phyloP scores from a whole-genome alignment of 2,329 filamentous ascomycete species.

The Trichoderma atrobrunneum region DNA sequence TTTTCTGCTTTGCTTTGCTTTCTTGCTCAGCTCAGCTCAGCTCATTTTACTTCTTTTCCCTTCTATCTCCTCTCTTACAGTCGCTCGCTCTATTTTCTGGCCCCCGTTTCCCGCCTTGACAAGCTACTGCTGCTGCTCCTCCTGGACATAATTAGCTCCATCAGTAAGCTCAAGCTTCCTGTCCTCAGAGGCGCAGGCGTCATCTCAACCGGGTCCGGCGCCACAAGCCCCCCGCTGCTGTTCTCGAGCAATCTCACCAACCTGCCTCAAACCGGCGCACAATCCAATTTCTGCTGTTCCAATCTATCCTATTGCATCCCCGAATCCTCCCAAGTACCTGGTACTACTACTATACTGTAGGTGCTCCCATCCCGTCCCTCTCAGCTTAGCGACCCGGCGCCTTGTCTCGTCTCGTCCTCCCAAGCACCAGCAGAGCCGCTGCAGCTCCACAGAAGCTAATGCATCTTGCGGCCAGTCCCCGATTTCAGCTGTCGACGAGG shows the following conservation, averaged over 20 bases:
- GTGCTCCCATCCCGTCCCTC: background rate
- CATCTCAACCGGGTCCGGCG: constrained; percentile 17
- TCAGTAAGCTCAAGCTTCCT: constrained; percentile 12
- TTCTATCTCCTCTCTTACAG: background rate
- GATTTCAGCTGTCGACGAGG: constrained; percentile 16
- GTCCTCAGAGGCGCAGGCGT: constrained; percentile 8
- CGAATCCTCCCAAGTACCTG: background rate
- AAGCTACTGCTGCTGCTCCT: background rate
- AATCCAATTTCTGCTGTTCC: background rate
- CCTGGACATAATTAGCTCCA: background rate
- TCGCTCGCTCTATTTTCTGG: background rate
- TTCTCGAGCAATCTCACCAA: constrained; percentile 9
- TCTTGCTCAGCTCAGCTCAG: background rate
- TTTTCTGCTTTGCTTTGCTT: background rate
- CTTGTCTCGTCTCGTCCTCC: background rate
- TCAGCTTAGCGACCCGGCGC: background rate
- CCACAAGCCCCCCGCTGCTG: background rate
- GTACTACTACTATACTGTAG: background rate
- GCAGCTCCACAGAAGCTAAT: constrained; percentile 19
- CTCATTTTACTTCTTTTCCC: background rate
- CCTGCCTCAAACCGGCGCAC: background rate
- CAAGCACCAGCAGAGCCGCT: constrained; percentile 8
- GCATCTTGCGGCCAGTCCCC: background rate
- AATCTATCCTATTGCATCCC: background rate
- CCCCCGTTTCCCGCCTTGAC: background rate